Evolutionary conservation across 2,329 filamentous ascomycete species (phyloP), one percentile per base, ranked within the genome.

Genomic region (Xylaria sp.): DNA sequence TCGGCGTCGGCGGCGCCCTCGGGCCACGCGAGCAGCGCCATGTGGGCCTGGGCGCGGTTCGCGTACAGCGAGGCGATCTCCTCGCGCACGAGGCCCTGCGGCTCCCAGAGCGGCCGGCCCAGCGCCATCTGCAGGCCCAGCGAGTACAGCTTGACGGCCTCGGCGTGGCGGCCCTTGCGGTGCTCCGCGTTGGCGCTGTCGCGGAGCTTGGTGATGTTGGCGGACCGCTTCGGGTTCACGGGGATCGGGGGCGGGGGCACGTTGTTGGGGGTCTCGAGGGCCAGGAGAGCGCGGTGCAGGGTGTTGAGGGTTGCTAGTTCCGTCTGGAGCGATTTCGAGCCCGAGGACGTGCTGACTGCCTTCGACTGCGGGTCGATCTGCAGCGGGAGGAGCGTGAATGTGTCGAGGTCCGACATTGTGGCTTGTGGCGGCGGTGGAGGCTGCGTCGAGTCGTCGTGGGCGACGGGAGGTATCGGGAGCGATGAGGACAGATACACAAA

Each of bases 101-200:
- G 94, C 81, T 99, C 96, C 96, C 96, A 99, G 15, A 87, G 81
- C 0, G 96, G 95, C 3, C 96, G 86, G 9, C 85, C 85, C 44
- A 93, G 82, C 2, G 94, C 95, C 94, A 98, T 97, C 71, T 96
- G 89, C 63, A 98, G 86, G 1, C 93, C 94, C n/a, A 95, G 87
- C 0, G 87, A 87, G 83, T 98, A 97, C 73, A 94, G 86, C 73
- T 89, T 90, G 72, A 93, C 85, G 3, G 95, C 95, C 61, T 96
- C 93, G 63, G 80, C 81, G 81, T 91, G 89, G 72, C 89, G 86
- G 73, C 86, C 86, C 80, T 95, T 94, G 80, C 93, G 91, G 84
- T 92, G 95, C 73, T 92, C 89, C 65, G 83, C 83, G 83, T 97
- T 97, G 75, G 93, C 95, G 64, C 87, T 87, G 79, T 98, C 96